Evolutionary conservation across 2,329 filamentous ascomycete genomes (phyloP), one percentile per base, ranked within the genome.

Genomic region (Xylaria sp.): DNA sequence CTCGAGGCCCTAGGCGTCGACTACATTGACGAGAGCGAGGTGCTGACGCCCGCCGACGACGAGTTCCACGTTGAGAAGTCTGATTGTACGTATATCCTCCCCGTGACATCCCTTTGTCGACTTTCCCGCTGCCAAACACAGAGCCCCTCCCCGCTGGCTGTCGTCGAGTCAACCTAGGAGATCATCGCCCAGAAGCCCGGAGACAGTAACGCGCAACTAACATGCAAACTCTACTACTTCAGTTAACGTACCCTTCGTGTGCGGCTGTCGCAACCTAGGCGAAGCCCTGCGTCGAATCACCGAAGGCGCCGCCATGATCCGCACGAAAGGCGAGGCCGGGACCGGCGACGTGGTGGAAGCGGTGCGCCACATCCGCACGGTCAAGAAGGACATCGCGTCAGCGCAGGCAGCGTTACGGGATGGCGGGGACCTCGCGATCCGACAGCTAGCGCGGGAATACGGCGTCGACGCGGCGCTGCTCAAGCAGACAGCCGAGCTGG

Each of bases 11-110:
- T 98, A 56, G 93, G 92, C 64, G 90, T 98, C 71, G 95, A 99
- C 83, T 99, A 97, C 83, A 95, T 99, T 71, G 93, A 99, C 79
- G 95, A 99, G 82, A 93, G 90, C 77, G 95, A 99, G 86, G 95
- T 99, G 55, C 87, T 99, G 54, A 99, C 95, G 4, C 94, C 94
- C 1, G 95, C 95, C 68, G 95, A 99, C 77, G 87, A 93, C 73
- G 83, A 87, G 69, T 90, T 91, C 84, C 95, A 99, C 81, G 93
- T 99, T 63, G 90, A 93, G 77, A 99, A 99, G 85, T 83, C 86
- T 76, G 78, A 78, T 67, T 98, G 64, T 66, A 62, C 23, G 64
- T 64, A 37, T 37, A 13, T 21, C 27, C 3, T 44, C 4, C 1
- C 13, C 27, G 31, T 35, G 7, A 7, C 13, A 13, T 35, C 31